A percentile compares a stretch with the other conserved stretches of the same genome.
Conservation (phyloP, 169 alveolate species). For the Perkinsus marinus region DNA sequence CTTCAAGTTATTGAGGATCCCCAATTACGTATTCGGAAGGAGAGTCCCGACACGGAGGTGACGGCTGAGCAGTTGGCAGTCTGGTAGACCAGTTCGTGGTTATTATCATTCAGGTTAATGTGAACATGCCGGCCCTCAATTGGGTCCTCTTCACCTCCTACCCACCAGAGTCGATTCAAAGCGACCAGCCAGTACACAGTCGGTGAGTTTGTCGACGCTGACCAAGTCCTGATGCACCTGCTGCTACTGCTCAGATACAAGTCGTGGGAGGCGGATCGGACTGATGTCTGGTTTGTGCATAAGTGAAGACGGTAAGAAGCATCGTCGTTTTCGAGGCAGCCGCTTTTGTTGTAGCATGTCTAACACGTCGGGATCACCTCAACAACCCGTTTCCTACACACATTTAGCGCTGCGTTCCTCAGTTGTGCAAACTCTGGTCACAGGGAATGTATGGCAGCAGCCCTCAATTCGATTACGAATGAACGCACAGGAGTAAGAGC, state of each 20-base stretch:
- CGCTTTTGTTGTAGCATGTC: no score
- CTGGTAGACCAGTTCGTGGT: no score
- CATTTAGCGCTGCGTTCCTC: no score
- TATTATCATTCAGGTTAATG: background rate
- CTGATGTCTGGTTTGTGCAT: background rate
- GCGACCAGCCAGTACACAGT: background rate
- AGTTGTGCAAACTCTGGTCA: no score
- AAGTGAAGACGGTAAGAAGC: background rate
- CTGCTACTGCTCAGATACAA: background rate
- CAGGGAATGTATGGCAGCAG: no score
- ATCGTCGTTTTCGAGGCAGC: no score
- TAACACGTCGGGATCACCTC: no score
- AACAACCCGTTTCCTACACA: no score
- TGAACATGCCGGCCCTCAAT: background rate
- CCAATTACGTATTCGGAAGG: background rate
- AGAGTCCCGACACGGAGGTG: background rate
- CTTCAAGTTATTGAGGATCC: background rate
- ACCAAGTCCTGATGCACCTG: background rate
- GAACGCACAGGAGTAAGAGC: no score
- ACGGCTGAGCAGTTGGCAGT: background rate
- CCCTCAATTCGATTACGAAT: no score
- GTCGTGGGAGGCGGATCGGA: background rate
- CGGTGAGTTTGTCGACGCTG: background rate
- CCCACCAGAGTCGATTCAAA: background rate
- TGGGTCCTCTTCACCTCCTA: background rate